Evolutionary conservation across 768 basidiomycete species (phyloP).

Genomic region (Erythrobasidium yunnanense): DNA sequence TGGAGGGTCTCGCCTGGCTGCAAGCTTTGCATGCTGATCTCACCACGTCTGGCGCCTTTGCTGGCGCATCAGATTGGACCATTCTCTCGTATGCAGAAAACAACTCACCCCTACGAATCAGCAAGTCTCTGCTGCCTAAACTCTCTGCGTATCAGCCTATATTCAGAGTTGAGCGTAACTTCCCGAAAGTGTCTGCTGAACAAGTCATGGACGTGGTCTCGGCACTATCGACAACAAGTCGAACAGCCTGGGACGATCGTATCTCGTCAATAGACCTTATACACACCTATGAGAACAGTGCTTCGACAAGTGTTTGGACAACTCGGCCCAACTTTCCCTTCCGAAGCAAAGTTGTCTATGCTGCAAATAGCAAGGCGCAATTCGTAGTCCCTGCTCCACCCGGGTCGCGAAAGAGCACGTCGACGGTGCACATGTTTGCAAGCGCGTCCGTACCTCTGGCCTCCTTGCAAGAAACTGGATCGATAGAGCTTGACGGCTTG

Average conservation of each 20-base stretch:
- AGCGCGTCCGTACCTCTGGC: slow-evolving; percentile 51
- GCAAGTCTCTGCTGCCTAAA: slow-evolving; percentile 62
- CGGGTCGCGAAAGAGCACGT: slow-evolving; percentile 41
- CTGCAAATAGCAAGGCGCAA: slow-evolving; percentile 60
- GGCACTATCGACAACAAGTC: slow-evolving; percentile 53
- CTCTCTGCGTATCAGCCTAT: slow-evolving; percentile 72
- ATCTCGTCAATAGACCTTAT: slow-evolving; percentile 65
- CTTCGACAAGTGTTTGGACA: slow-evolving; percentile 54
- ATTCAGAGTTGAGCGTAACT: slow-evolving; percentile 76
- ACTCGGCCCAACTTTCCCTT: slow-evolving; percentile 73
- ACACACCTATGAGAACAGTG: slow-evolving; percentile 54
- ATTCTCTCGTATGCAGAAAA: slow-evolving; percentile 41
- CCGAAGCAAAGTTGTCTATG: slow-evolving; percentile 72
- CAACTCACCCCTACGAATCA: slow-evolving; percentile 48
- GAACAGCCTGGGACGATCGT: slow-evolving; percentile 76
- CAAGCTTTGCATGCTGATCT: slow-evolving; percentile 54
- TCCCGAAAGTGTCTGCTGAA: slow-evolving; percentile 86
- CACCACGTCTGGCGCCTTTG: slow-evolving; percentile 37
- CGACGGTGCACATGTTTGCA: slow-evolving; percentile 66
- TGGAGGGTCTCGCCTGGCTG: slow-evolving; percentile 70
- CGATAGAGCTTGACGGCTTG: slow-evolving; percentile 31
- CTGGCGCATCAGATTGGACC: slow-evolving; percentile 32
- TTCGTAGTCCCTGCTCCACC: slow-evolving; percentile 41
- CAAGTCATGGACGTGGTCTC: slow-evolving; percentile 64
- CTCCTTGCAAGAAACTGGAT: neutral